Evolutionary conservation across 2,329 filamentous ascomycete species (phyloP), one percentile per base, ranked within the genome.

Genomic region (Fusarium nodosum): DNA sequence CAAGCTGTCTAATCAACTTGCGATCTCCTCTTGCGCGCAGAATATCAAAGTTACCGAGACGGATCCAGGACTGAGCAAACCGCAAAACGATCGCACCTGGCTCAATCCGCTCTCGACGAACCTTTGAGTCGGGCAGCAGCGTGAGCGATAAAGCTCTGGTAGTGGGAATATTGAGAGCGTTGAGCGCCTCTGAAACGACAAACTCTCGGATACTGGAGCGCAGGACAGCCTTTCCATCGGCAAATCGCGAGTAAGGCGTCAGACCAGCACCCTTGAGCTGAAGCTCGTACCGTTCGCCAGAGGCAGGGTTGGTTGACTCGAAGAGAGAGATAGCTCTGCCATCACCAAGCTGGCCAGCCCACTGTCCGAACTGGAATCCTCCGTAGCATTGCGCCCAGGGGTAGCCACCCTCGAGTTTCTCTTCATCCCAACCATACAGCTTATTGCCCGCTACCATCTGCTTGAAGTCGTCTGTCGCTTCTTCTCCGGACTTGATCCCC

Each of bases 351-450:
- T 99, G 96, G 8, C 96, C 94, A 5, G 96, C 96, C 95, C 95
- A 99, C 71, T 92, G 89, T 8, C 96, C 96, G 77, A 90, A 89
- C 76, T 90, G 86, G 75, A 87, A 89, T 59, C 95, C 95, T 60
- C 96, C 96, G 78, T 99, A 99, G 82, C 96, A 98, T 81, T 99
- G 96, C 33, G 96, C 94, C 96, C 96, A 99, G 0, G 96, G 95
- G 78, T 99, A 99, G 44, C 96, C 89, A 22, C 92, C 91, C 60
- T 88, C 82, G 26, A 82, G 77, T 69, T 84, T 85, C 60, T 89
- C 86, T 61, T 91, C 87, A 68, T 93, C 87, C 88, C 91, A 92
- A 51, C 94, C 95, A 58, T 92, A 88, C 16, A 97, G 86, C 75
- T 89, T 90, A 77, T 96, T 97, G 4, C 96, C 96, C 0, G 92